Conservation (phyloP, 2,329 filamentous ascomycete genomes). For the Hirsutella rhossiliensis region DNA sequence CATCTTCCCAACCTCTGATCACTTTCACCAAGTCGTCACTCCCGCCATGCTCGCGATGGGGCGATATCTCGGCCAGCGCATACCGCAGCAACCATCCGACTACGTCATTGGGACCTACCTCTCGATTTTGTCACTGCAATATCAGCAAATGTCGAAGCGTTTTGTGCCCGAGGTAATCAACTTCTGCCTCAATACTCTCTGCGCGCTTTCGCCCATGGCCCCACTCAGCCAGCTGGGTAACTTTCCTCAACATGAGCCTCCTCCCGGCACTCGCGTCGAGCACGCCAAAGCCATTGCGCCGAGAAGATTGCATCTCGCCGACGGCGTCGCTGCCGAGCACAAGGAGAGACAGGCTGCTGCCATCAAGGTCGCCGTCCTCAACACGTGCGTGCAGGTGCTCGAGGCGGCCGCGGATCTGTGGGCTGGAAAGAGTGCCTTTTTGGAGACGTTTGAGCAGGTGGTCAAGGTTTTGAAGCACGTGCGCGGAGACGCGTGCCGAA, state of each 20-base stretch:
- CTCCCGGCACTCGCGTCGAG: conserved; percentile 36
- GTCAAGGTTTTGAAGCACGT: conserved; percentile 49
- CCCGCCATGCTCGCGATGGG: conserved; percentile 78
- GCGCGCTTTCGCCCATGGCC: conserved; percentile 48
- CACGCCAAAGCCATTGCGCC: conserved; percentile 25
- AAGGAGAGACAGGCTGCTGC: conserved; percentile 19
- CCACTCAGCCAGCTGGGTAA: conserved; percentile 32
- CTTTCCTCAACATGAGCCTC: conserved; percentile 50
- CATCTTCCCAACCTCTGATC: conserved; percentile 90
- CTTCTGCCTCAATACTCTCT: conserved; percentile 65
- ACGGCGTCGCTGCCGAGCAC: conserved; percentile 32
- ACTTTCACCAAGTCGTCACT: conserved; percentile 92
- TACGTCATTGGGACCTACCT: conserved; percentile 66
- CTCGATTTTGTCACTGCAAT: conserved; percentile 68
- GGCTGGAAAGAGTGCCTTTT: conserved; percentile 60
- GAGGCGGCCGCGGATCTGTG: conserved; percentile 60
- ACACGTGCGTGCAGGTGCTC: conserved; percentile 53
- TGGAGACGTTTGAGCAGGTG: conserved; percentile 63
- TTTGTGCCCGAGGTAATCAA: conserved; percentile 84
- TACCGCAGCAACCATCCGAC: conserved; percentile 52
- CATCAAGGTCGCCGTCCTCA: conserved; percentile 46
- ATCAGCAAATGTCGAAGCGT: conserved; percentile 71
- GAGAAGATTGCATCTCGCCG: conserved; percentile 46
- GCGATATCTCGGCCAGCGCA: conserved; percentile 69
- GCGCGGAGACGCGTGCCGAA: conserved; percentile 34